Conservation (phyloP, 2,329 filamentous ascomycete species). For the Penicillium brasilianum region DNA sequence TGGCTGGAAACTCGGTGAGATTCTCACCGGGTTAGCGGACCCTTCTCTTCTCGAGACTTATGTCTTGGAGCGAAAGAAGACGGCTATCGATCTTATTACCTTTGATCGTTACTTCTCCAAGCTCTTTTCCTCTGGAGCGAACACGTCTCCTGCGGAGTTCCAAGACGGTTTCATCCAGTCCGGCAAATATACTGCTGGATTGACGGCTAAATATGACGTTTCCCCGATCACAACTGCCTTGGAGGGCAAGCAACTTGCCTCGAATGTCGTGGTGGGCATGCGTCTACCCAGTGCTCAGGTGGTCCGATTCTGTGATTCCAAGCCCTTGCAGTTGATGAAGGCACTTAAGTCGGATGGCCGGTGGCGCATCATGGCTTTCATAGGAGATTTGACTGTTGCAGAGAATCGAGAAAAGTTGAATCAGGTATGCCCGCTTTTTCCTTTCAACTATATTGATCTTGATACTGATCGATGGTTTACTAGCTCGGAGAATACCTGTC, state of each 20-base stretch:
- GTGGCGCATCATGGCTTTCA: slow-evolving; percentile 59
- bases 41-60: slow-evolving; percentile 59
- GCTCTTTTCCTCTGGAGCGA: slow-evolving; percentile 56
- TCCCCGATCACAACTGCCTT: slow-evolving; percentile 53
- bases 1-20: slow-evolving; percentile 63
- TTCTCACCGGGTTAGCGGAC: slow-evolving; percentile 52
- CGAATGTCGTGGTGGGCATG: slow-evolving; percentile 52
- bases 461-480: slow-evolving; percentile 13
- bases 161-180: slow-evolving; percentile 62
- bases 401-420: slow-evolving; percentile 38
- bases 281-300: slow-evolving; percentile 61
- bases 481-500: slow-evolving; percentile 49
- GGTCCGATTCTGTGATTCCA: slow-evolving; percentile 64
- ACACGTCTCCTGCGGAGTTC: slow-evolving; percentile 57
- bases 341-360: slow-evolving; percentile 58
- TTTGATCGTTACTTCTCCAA: slow-evolving; percentile 63
- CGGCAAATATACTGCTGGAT: slow-evolving; percentile 64
- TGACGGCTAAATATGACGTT: slow-evolving; percentile 60
- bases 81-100: slow-evolving; percentile 63
- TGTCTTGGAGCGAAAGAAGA: slow-evolving; percentile 57
- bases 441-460: not conserved
- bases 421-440: slow-evolving; percentile 37
- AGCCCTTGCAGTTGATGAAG: slow-evolving; percentile 57
- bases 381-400: slow-evolving; percentile 48
- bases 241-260: slow-evolving; percentile 43